These are phyloP conservation scores for Leccinum variicolor DNA, from an alignment of 768 basidiomycete genomes.

Conservation along the genomic window DNA sequence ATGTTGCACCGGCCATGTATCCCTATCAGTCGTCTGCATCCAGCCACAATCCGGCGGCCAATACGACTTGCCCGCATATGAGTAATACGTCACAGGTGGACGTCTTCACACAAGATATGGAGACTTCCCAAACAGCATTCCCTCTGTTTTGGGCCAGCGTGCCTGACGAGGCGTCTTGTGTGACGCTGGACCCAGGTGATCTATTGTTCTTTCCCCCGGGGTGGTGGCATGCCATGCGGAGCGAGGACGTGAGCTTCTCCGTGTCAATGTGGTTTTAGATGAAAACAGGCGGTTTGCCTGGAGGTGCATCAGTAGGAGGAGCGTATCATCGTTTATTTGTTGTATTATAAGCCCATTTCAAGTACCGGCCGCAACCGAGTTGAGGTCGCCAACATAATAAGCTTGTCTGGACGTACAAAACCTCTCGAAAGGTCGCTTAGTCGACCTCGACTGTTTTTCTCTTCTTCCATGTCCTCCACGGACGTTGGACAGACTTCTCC, in stretches of 20 bases:
- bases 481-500: constrained; percentile 30
- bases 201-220: constrained; percentile 85
- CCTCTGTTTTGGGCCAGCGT: constrained; percentile 57
- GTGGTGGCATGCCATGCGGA: constrained; percentile 94
- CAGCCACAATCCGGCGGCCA: constrained; percentile 37
- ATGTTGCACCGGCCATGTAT: constrained; percentile 54
- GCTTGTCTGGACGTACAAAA: not conserved
- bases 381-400: constrained; percentile 4
- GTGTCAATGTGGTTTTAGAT: constrained; percentile 88
- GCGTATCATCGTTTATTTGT: not conserved
- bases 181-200: constrained; percentile 77
- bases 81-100: constrained; percentile 83
- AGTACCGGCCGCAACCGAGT: constrained; percentile 29
- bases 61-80: constrained; percentile 45
- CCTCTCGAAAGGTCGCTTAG: not conserved
- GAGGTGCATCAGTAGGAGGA: constrained; percentile 12
- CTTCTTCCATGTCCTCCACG: constrained; percentile 26
- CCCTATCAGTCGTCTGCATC: constrained; percentile 35
- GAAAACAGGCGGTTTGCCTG: constrained; percentile 24
- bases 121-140: constrained; percentile 28
- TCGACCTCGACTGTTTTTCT: constrained; percentile 4
- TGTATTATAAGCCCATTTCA: constrained; percentile 14
- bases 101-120: constrained; percentile 50
- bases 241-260: constrained; percentile 79
- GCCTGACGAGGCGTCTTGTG: constrained; percentile 54